Conservation (phyloP, 768 basidiomycete genomes). For the Rhodotorula babjevae region DNA sequence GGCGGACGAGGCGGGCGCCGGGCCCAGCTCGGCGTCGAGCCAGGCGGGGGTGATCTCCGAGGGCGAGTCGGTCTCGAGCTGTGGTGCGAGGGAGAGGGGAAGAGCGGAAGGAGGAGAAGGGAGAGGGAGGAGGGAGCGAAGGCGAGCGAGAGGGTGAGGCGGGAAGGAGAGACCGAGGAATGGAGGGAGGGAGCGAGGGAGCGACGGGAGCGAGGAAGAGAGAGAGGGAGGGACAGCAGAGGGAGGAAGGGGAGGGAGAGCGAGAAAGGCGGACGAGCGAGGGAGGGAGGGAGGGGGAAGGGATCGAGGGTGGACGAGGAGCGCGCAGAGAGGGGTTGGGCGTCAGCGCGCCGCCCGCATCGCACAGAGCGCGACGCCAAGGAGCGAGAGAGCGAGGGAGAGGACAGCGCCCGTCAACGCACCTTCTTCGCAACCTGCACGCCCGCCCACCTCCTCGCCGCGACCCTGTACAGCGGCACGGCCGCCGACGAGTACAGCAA, state of each 20-base stretch:
- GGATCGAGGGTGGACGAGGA: too few relatives aligned
- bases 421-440: slow-evolving; percentile 52
- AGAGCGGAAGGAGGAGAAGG: not conserved
- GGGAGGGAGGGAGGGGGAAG: too few relatives aligned
- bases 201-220: too few relatives aligned
- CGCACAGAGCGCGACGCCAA: too few relatives aligned
- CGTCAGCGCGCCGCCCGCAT: too few relatives aligned
- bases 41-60: slow-evolving; percentile 63
- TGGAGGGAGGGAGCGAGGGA: too few relatives aligned
- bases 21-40: slow-evolving; percentile 59
- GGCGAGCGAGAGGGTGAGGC: too few relatives aligned
- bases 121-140: not conserved
- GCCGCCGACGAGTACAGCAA: slow-evolving; percentile 83
- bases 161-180: too few relatives aligned
- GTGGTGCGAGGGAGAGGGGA: slow-evolving; percentile 47
- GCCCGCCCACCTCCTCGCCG: slow-evolving; percentile 48
- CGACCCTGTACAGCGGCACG: slow-evolving; percentile 58
- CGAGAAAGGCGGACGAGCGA: too few relatives aligned
- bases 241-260: too few relatives aligned
- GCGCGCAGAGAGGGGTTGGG: too few relatives aligned
- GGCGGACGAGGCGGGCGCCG: slow-evolving; percentile 28
- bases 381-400: not conserved
- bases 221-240: too few relatives aligned
- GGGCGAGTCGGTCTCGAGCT: slow-evolving; percentile 81
- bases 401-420: slow-evolving; percentile 23